These are phyloP conservation scores for Microsporum canis DNA, from an alignment of 2,329 filamentous ascomycete genomes.

Conservation along the genomic window DNA sequence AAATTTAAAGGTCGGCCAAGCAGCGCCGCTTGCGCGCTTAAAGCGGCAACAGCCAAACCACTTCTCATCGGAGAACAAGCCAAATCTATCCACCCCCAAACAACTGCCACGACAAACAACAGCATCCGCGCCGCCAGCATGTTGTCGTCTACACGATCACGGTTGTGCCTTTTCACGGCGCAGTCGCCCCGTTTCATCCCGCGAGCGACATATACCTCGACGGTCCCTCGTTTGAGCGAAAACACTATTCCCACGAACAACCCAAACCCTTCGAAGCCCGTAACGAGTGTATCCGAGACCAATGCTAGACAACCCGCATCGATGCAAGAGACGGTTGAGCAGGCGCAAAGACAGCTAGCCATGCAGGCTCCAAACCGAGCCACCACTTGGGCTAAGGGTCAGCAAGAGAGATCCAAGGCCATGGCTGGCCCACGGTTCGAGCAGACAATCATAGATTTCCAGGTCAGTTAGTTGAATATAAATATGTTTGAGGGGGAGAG, in stretches of 20 bases:
- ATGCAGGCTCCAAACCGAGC: slow-evolving; percentile 79
- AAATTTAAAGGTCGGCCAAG: background rate
- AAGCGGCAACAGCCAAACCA: slow-evolving; percentile 4
- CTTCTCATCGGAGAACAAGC: background rate
- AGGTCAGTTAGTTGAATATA: slow-evolving; percentile 50
- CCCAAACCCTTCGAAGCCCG: slow-evolving; percentile 40
- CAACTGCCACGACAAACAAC: slow-evolving; percentile 4
- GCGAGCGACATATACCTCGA: slow-evolving; percentile 35
- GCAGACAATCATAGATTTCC: slow-evolving; percentile 84
- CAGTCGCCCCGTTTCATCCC: slow-evolving; percentile 22
- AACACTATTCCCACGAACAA: slow-evolving; percentile 44
- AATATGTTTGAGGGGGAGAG: background rate
- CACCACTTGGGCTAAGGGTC: slow-evolving; percentile 72
- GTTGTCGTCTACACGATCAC: slow-evolving; percentile 36
- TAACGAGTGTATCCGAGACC: slow-evolving; percentile 46
- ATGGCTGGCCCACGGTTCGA: slow-evolving; percentile 95
- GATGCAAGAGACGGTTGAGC: slow-evolving; percentile 45
- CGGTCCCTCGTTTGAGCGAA: slow-evolving; percentile 30
- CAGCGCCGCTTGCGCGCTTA: background rate
- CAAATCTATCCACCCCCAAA: slow-evolving; percentile 7
- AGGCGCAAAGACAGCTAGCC: slow-evolving; percentile 46
- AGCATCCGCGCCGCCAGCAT: slow-evolving; percentile 25
- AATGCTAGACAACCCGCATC: slow-evolving; percentile 47
- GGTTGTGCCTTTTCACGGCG: slow-evolving; percentile 36
- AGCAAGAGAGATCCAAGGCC: slow-evolving; percentile 66